phyloP scores from a whole-genome alignment of 139 green algal genomes.

The Klebsormidium nitens region DNA sequence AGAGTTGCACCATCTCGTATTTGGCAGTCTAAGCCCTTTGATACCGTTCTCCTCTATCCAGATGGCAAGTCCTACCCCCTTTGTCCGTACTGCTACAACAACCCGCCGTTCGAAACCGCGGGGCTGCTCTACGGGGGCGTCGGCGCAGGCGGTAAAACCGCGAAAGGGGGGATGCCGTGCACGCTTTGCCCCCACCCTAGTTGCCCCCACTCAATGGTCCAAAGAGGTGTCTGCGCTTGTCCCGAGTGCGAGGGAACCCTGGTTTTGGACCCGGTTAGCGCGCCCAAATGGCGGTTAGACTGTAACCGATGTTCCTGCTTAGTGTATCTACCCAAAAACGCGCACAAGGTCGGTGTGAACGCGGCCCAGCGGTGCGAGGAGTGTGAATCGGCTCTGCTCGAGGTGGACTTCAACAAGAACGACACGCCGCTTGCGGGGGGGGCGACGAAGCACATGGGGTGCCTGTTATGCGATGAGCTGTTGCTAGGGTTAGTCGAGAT shows the following conservation, averaged over 20 bases:
- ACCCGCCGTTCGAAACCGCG: conserved; percentile 67
- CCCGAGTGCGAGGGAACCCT: conserved; percentile 50
- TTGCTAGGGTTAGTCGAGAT: conserved; percentile 40
- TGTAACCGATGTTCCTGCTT: conserved; percentile 80
- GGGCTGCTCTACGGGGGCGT: conserved; percentile 12
- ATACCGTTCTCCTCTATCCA: too few relatives aligned
- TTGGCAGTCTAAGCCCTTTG: too few relatives aligned
- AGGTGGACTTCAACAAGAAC: conserved; percentile 42
- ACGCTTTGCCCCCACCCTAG: conserved; percentile 68
- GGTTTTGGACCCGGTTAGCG: conserved; percentile 73
- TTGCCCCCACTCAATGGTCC: conserved; percentile 56
- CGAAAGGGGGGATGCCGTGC: conserved; percentile 66
- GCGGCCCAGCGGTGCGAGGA: conserved; percentile 15
- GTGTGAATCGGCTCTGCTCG: conserved; percentile 19
- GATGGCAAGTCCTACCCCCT: conserved; percentile 78
- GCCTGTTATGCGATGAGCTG: conserved; percentile 64
- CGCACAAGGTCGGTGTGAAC: conserved; percentile 7
- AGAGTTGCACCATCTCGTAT: too few relatives aligned
- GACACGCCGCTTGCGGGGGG: conserved; percentile 16
- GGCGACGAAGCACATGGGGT: conserved; percentile 39
- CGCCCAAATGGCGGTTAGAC: conserved; percentile 69
- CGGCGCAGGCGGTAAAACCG: background rate
- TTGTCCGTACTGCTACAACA: conserved; percentile 85
- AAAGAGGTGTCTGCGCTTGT: conserved; percentile 38
- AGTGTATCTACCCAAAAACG: conserved; percentile 62